These are phyloP conservation scores for Porodaedalea pini DNA, from an alignment of 1,284 basidiomycete species.

Conservation along the genomic window DNA sequence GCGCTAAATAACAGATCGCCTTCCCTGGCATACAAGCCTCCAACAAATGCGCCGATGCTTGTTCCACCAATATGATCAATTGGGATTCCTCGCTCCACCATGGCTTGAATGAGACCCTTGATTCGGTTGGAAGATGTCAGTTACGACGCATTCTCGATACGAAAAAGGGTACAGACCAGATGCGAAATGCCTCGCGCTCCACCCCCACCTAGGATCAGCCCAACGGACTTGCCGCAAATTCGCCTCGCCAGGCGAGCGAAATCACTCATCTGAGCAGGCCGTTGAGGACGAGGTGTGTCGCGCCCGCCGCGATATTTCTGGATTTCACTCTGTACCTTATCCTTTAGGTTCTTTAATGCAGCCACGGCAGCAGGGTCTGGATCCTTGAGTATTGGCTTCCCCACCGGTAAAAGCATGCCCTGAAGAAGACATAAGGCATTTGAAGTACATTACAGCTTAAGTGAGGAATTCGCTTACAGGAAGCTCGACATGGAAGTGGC, in stretches of 20 bases:
- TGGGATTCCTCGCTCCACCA: slow-evolving; percentile 91
- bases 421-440: slow-evolving; percentile 26
- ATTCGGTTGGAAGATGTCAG: neutral
- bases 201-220: slow-evolving; percentile 92
- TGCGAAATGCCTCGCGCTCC: slow-evolving; percentile 95
- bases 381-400: slow-evolving; percentile 51
- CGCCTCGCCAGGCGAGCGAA: slow-evolving; percentile 90
- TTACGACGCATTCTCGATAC: slow-evolving; percentile 15
- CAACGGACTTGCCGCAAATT: slow-evolving; percentile 91
- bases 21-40: slow-evolving; percentile 94
- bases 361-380: slow-evolving; percentile 88
- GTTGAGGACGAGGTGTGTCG: slow-evolving; percentile 68
- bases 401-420: slow-evolving; percentile 62
- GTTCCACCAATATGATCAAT: slow-evolving; percentile 89
- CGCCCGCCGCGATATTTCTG: slow-evolving; percentile 78
- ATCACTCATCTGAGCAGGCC: slow-evolving; percentile 82
- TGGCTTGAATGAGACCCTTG: slow-evolving; percentile 83
- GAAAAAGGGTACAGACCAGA: slow-evolving; percentile 50
- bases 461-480: slow-evolving; percentile 45
- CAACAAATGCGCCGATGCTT: slow-evolving; percentile 91
- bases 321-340: slow-evolving; percentile 86
- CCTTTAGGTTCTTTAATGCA: slow-evolving; percentile 87
- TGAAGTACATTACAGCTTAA: neutral
- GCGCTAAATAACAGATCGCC: slow-evolving; percentile 86
- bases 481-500: slow-evolving; percentile 88